Evolutionary conservation across 2,329 filamentous ascomycete genomes (phyloP), one percentile per base, ranked within the genome.

Genomic region (Zymoseptoria brevis): DNA sequence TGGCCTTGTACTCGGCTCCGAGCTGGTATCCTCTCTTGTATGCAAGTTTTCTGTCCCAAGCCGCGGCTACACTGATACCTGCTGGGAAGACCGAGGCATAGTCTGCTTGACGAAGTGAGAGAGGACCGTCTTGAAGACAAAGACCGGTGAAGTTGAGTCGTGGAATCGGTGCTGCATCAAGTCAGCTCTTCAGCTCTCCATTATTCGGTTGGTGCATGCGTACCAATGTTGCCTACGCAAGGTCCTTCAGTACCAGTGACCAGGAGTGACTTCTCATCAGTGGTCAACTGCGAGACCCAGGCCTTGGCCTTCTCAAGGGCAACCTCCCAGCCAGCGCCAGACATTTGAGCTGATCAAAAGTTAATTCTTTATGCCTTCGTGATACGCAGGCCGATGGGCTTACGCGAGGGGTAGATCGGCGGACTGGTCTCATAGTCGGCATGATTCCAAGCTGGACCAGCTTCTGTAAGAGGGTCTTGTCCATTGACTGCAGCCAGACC

Each of bases 71-170:
- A n/a, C 69, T 63, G 8, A 77, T 53, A 3, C 70, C 67, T 35
- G 73, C 71, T 6, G 75, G 74, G 66, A 61, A 74, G 75, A 19
- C 72, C 24, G 64, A 69, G 67, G 21, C 71, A 67, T 56, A 76
- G 66, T 41, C 72, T 67, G 52, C 72, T 67, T 30, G 72, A 69
- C 7, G 71, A 55, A 96, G 80, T 0, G 91, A 91, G 5, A 94
- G 75, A 0, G 91, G 91, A 0, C 90, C 75, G 60, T 77, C 75
- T 19, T 74, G 71, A 1, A 77, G 52, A 50, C 64, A 64, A 19
- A 64, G 65, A 13, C 74, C 74, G 11, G 65, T 70, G 64, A 75
- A 76, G 24, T 73, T 72, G 9, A 77, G 67, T 7, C 74, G 66
- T 11, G 67, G 60, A 19, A 77, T 69, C 7, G 73, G 29, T 69